Evolutionary conservation across 2,329 filamentous ascomycete species (phyloP), one percentile per base, ranked within the genome.

Genomic region (Fusarium nodosum): DNA sequence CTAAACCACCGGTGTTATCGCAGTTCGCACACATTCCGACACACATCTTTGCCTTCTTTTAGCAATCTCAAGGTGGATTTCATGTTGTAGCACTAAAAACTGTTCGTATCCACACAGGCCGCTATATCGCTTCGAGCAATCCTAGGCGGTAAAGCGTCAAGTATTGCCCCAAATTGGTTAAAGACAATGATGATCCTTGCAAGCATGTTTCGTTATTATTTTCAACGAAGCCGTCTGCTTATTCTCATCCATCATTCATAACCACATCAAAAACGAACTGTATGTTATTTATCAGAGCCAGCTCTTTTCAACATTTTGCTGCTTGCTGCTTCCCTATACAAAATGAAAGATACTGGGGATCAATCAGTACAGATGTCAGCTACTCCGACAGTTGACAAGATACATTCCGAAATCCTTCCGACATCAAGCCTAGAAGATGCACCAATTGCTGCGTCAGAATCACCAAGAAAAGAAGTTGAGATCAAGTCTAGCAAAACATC

Each of bases 141-240:
- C 20, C 5, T 11, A 54, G 16, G 28, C 66, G 62, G 22, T n/a
- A 3, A 48, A 13, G 24, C 30, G 44, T 33, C 30, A 26, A 20
- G 28, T 48, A 60, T 44, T 44, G 45, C 46, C 48, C 42, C 30
- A 12, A 64, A 55, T 4, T 20, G 50, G 52, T 36, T 39, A 69
- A 56, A 64, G 57, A 42, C 16, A 28, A 28, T 36, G 39, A 30
- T 18, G 7, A 34, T 61, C 65, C 65, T 65, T 55, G 31, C 60
- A n/a, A 11, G 30, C 16, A 36, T 18, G 45, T 44, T 57, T 42
- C 20, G 22, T 30, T 26, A 20, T 20, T 44, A 45, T 30, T 28
- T 5, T 58, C 22, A 50, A n/a, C 8, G 7, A 22, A 15, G 20
- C 1, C 11, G 15, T n/a, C 42, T 31, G 24, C 20, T 16, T 13